A percentile compares a stretch with the other conserved stretches of the same genome.
phyloP scores from a whole-genome alignment of 2,329 filamentous ascomycete genomes.

The Claviceps citrina region DNA sequence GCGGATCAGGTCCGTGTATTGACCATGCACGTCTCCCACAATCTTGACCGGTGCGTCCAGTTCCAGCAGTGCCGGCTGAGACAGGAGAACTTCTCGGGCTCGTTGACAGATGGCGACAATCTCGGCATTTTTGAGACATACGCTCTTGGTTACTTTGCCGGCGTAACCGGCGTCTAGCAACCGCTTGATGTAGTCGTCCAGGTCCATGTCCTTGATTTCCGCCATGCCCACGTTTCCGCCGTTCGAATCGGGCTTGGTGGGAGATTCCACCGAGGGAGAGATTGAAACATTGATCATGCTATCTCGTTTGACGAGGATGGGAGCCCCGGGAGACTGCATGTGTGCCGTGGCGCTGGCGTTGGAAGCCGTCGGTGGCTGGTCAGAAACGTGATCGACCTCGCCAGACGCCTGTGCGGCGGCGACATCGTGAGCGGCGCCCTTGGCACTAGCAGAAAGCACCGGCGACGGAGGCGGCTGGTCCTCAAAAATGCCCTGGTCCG shows the following conservation, averaged over 20 bases:
- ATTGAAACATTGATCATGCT: conserved; percentile 49
- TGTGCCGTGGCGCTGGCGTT: conserved; percentile 39
- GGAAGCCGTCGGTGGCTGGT: conserved; percentile 59
- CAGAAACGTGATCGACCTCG: conserved; percentile 89
- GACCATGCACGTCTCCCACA: conserved; percentile 89
- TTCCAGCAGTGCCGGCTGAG: conserved; percentile 82
- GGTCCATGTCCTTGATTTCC: conserved; percentile 79
- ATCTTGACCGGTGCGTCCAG: conserved; percentile 93
- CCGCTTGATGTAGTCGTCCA: conserved; percentile 94
- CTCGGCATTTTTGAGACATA: conserved; percentile 94
- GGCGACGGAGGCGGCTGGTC: conserved; percentile 66
- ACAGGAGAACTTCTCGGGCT: conserved; percentile 75
- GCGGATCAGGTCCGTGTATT: conserved; percentile 88
- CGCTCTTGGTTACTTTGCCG: conserved; percentile 92
- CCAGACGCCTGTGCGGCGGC: conserved; percentile 68
- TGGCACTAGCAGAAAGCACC: conserved; percentile 55
- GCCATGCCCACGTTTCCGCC: conserved; percentile 59
- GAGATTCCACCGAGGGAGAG: conserved; percentile 27
- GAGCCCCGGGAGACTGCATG: conserved; percentile 61
- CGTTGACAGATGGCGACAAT: conserved; percentile 87
- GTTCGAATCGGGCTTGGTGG: conserved; percentile 25
- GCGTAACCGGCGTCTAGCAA: conserved; percentile 89
- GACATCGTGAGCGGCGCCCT: conserved; percentile 61
- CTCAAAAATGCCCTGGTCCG: conserved; percentile 33
- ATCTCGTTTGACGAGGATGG: conserved; percentile 74